Percentiles rank a stretch among this genome's conserved stretches.
Conservation (phyloP, 2,329 filamentous ascomycete species). For the Fusarium nelsonii region DNA sequence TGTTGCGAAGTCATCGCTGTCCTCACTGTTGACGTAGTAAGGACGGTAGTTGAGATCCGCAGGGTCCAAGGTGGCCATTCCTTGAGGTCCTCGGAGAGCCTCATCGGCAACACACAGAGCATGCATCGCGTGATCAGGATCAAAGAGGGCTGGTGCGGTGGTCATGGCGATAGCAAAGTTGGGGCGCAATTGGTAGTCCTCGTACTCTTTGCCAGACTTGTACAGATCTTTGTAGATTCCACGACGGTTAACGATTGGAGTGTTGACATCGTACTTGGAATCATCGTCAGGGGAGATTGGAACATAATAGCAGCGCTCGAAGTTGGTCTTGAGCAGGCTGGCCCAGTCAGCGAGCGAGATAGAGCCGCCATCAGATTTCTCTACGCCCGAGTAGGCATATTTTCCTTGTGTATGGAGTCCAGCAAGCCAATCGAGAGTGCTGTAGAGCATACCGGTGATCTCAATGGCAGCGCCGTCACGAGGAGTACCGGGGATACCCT, state of each 20-base stretch:
- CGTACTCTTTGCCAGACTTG: constrained; percentile 92
- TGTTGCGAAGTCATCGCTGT: constrained; percentile 90
- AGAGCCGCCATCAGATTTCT: constrained; percentile 67
- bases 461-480: constrained; percentile 95
- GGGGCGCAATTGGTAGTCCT: constrained; percentile 94
- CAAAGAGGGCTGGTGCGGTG: constrained; percentile 89
- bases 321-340: constrained; percentile 81
- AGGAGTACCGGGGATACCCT: constrained; percentile 95
- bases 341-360: constrained; percentile 87
- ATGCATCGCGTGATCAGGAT: constrained; percentile 79
- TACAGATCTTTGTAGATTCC: constrained; percentile 99
- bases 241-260: constrained; percentile 83
- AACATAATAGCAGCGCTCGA: constrained; percentile 93
- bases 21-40: constrained; percentile 95
- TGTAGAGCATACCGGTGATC: constrained; percentile 94
- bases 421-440: constrained; percentile 84
- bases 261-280: constrained; percentile 81
- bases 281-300: constrained; percentile 79
- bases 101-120: constrained; percentile 85
- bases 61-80: constrained; percentile 96
- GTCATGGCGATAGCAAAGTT: constrained; percentile 98
- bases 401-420: constrained; percentile 74
- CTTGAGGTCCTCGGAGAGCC: constrained; percentile 84
- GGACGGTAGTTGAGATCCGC: constrained; percentile 92
- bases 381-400: constrained; percentile 81